These are phyloP conservation scores for Pseudogymnoascus sp. DNA, from an alignment of 2,329 filamentous ascomycete species.

Conservation along the genomic window DNA sequence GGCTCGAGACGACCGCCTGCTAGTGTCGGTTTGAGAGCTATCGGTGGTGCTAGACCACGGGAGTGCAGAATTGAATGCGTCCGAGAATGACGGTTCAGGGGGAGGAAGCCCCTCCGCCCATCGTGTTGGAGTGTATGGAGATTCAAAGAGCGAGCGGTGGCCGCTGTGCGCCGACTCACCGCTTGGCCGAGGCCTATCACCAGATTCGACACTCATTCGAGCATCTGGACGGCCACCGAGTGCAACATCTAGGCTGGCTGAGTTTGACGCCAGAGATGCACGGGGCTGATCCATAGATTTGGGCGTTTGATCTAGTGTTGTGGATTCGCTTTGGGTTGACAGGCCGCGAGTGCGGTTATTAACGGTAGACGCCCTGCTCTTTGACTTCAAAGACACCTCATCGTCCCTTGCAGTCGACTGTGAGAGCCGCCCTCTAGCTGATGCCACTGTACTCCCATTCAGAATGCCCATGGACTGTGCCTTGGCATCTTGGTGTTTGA, in stretches of 20 bases:
- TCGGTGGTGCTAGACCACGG: conserved; percentile 63
- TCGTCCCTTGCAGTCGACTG: conserved; percentile 35
- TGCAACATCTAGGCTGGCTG: background rate
- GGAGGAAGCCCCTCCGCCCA: conserved; percentile 18
- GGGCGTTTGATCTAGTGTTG: conserved; percentile 23
- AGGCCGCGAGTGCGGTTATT: conserved; percentile 43
- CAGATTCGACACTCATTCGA: background rate
- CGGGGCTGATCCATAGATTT: background rate
- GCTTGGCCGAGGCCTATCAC: conserved; percentile 3
- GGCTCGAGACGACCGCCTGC: conserved; percentile 43
- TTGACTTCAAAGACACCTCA: conserved; percentile 26
- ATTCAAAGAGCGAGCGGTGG: background rate
- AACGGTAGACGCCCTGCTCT: conserved; percentile 22
- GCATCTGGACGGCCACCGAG: background rate
- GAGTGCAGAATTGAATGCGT: conserved; percentile 79
- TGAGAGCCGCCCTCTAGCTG: conserved; percentile 13
- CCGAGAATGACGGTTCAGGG: conserved; percentile 51
- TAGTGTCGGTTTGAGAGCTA: conserved; percentile 31
- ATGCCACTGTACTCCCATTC: conserved; percentile 50
- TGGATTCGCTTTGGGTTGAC: conserved; percentile 55
- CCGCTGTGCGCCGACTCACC: background rate
- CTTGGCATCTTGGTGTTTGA: conserved; percentile 64
- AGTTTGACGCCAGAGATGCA: background rate
- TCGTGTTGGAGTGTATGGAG: background rate
- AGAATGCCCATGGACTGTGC: conserved; percentile 65